Evolutionary conservation across 805 yeast species (phyloP).

Genomic region (Pichia ethanolica): DNA sequence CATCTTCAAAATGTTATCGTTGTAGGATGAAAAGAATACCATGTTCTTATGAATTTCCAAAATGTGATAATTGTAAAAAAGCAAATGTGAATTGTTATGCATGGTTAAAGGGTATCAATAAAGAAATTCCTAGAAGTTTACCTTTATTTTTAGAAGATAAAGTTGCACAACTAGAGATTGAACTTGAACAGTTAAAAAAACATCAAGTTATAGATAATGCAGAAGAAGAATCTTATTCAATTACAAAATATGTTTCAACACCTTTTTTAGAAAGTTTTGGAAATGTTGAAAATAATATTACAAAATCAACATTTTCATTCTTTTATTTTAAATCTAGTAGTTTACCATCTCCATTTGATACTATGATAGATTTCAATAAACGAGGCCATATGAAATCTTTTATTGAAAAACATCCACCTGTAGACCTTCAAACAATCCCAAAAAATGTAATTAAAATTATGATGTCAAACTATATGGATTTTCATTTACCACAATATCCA

Average conservation of each 20-base stretch:
- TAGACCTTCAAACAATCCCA: conserved; percentile 9
- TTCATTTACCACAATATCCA: conserved; percentile 12
- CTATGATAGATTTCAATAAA: not conserved
- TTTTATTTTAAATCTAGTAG: conserved; percentile 8
- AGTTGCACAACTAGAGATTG: conserved; percentile 9
- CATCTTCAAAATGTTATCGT: conserved; percentile 10
- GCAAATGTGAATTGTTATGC: conserved; percentile 7
- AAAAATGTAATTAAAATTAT: conserved; percentile 6
- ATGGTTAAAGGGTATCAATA: conserved; percentile 8
- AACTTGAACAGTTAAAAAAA: conserved; percentile 4
- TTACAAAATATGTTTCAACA: conserved; percentile 7
- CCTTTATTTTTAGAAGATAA: conserved; percentile 3
- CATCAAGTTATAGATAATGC: conserved; percentile 1
- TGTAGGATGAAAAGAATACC: conserved; percentile 7
- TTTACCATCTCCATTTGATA: conserved; percentile 12
- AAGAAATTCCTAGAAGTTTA: conserved; percentile 10
- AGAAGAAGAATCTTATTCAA: conserved; percentile 8
- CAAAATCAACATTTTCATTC: not conserved
- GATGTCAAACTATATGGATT: conserved; percentile 9
- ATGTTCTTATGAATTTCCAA: conserved; percentile 9
- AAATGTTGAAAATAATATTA: conserved; percentile 2
- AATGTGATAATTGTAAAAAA: conserved; percentile 6
- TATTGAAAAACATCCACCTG: conserved; percentile 9
- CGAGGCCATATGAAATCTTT: conserved; percentile 8
- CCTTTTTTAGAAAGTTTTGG: conserved; percentile 8